Conservation (phyloP, 345 rosid genomes). For the Eucalyptus tenuipes region DNA sequence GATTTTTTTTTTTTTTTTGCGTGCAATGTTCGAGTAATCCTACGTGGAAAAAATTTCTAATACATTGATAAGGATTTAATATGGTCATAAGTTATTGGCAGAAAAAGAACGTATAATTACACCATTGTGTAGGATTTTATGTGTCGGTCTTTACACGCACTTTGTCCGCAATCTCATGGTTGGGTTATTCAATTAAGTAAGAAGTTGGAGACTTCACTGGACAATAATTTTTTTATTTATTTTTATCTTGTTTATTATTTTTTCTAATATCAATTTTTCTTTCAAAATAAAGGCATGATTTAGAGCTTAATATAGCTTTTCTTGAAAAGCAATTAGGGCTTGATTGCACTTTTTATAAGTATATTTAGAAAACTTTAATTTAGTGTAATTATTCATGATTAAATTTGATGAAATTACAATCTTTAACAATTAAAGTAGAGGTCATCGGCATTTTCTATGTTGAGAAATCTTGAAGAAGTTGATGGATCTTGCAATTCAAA, state of each 20-base stretch:
- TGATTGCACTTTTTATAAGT: background rate
- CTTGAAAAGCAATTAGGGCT: background rate
- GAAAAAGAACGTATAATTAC: background rate
- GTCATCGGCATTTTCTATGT: fast-evolving
- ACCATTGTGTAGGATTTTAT: fast-evolving
- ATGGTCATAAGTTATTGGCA: fast-evolving
- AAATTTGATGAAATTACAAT: background rate
- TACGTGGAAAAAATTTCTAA: too few relatives aligned
- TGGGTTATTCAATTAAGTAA: background rate
- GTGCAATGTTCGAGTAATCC: background rate
- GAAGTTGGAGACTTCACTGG: background rate
- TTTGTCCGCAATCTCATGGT: background rate
- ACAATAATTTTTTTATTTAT: background rate
- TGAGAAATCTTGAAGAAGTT: background rate
- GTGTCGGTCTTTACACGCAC: fast-evolving
- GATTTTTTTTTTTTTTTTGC: background rate
- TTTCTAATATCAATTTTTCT: background rate
- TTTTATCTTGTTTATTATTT: background rate
- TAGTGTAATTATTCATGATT: background rate
- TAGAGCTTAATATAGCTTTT: background rate
- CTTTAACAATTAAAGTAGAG: background rate
- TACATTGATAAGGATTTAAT: too few relatives aligned
- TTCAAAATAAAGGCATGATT: background rate
- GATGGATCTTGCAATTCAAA: background rate
- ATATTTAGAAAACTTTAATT: background rate